phyloP scores from a whole-genome alignment of 2,329 filamentous ascomycete genomes.

The Colletotrichum noveboracense region DNA sequence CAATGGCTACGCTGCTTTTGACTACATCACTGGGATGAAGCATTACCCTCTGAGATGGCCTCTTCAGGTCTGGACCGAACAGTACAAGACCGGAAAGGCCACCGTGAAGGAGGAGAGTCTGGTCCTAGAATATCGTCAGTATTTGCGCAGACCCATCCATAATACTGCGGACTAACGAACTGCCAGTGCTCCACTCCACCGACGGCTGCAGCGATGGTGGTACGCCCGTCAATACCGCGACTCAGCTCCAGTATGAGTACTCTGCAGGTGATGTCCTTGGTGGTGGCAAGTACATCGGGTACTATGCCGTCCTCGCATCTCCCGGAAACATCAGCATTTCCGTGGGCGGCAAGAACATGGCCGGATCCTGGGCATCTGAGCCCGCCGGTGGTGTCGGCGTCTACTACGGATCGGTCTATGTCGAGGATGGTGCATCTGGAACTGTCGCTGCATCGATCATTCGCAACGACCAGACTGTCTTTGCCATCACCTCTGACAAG shows the following conservation, averaged over 20 bases:
- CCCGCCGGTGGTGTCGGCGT: background rate
- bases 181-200: background rate
- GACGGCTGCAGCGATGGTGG: background rate
- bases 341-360: background rate
- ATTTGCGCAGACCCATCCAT: background rate
- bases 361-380: background rate
- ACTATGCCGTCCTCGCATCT: background rate
- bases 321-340: background rate
- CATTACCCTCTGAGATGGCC: background rate
- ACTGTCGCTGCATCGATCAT: background rate
- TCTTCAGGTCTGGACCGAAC: background rate
- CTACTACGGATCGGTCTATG: background rate
- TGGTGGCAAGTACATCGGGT: background rate
- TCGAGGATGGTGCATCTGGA: background rate
- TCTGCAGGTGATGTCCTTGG: background rate
- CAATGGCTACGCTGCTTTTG: background rate
- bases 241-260: background rate
- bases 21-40: background rate
- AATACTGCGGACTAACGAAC: rapidly evolving
- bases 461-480: background rate
- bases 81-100: background rate
- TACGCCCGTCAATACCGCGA: background rate
- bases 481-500: background rate
- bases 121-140: background rate
- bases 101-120: background rate